Percentiles rank a stretch among this genome's conserved stretches.
Conservation (phyloP, 202 grass and related monocot species). For the Bolboschoenoplectus hybrid region DNA sequence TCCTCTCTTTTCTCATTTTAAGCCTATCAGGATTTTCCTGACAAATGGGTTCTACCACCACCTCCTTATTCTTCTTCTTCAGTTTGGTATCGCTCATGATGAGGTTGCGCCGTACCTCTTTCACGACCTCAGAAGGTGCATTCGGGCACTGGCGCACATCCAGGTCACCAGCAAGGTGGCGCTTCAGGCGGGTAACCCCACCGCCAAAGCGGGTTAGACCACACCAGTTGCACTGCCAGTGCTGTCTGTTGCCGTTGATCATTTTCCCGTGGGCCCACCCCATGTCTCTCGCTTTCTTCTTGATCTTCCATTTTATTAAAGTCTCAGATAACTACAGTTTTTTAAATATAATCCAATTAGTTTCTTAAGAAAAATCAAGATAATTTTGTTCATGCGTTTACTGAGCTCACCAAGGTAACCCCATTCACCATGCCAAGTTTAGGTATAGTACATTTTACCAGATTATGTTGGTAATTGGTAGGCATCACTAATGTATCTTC, state of each 20-base stretch:
- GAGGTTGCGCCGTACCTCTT: constrained; percentile 38
- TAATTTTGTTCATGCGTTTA: constrained; percentile 11
- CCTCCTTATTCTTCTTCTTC: constrained; percentile 44
- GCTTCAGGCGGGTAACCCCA: constrained; percentile 86
- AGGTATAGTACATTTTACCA: neutral
- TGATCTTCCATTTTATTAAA: constrained; percentile 33
- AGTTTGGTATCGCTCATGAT: constrained; percentile 52
- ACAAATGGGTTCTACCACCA: neutral
- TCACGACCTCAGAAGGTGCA: constrained; percentile 58
- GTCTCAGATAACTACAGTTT: constrained; percentile 17
- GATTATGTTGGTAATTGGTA: neutral
- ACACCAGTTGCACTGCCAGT: constrained; percentile 89
- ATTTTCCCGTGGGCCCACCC: constrained; percentile 83
- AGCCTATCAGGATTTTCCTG: neutral
- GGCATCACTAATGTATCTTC: neutral
- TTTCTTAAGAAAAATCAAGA: neutral
- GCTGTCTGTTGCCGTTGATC: constrained; percentile 75
- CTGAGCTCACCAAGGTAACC: neutral
- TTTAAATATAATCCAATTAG: neutral
- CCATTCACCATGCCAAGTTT: neutral
- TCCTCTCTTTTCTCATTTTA: constrained; percentile 8
- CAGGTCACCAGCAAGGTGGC: constrained; percentile 81
- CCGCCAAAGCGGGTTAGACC: constrained; percentile 75
- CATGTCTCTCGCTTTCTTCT: constrained; percentile 71
- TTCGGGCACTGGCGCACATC: constrained; percentile 80